Conservation (phyloP, 73 alveolate species). For the Paramecium caudatum region DNA sequence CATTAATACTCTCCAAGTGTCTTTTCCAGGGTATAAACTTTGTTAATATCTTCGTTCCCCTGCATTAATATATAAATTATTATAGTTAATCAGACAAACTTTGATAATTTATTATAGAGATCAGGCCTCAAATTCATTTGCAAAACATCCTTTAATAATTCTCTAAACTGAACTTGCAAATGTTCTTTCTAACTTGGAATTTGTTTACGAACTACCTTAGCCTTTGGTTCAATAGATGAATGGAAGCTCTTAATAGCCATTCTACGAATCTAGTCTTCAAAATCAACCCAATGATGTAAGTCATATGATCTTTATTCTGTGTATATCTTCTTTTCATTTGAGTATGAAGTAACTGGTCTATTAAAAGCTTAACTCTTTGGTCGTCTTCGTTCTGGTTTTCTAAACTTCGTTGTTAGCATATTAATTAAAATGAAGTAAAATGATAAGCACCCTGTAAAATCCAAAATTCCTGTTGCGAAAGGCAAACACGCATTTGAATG, state of each 20-base stretch:
- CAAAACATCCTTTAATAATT: slow-evolving; percentile 1
- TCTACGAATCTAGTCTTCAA: neutral
- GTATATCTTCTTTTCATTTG: slow-evolving; percentile 4
- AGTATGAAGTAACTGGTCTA: neutral
- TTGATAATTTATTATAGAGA: slow-evolving; percentile 23
- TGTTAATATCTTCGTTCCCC: slow-evolving; percentile 69
- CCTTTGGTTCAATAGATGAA: neutral
- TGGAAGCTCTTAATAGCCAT: slow-evolving; percentile 34
- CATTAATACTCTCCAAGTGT: slow-evolving; percentile 70
- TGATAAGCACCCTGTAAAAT: slow-evolving; percentile 8
- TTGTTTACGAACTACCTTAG: neutral
- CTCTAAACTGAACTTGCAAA: slow-evolving; percentile 21
- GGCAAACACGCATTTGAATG: slow-evolving; percentile 79
- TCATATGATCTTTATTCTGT: slow-evolving; percentile 25
- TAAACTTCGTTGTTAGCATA: neutral
- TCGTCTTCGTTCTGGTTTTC: neutral
- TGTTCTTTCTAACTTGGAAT: slow-evolving; percentile 10
- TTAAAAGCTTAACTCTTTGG: slow-evolving; percentile 20
- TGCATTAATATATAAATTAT: slow-evolving; percentile 26
- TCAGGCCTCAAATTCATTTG: slow-evolving; percentile 23
- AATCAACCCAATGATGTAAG: slow-evolving; percentile 27
- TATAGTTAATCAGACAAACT: slow-evolving; percentile 29
- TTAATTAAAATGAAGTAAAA: neutral
- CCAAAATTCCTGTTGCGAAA: slow-evolving; percentile 36
- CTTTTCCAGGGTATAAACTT: slow-evolving; percentile 72